A percentile compares a stretch with the other conserved stretches of the same genome.
These are phyloP conservation scores for Thalassiosira hispida DNA, from an alignment of 352 stramenopile species.

Conservation along the genomic window DNA sequence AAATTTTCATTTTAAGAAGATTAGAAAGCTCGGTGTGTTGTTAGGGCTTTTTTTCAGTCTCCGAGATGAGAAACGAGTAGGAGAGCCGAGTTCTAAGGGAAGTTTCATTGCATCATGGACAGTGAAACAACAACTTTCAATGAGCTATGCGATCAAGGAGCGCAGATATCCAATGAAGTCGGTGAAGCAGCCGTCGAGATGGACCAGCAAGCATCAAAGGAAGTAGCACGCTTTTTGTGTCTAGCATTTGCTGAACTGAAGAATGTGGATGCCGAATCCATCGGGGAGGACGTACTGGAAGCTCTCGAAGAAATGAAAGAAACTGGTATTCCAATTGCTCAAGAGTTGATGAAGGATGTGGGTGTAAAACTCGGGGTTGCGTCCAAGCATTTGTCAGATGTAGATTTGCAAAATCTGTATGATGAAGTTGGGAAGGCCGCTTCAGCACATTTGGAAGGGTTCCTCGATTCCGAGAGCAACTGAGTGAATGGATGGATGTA, in stretches of 20 bases:
- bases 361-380: not conserved
- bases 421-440: not conserved
- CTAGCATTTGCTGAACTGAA: not conserved
- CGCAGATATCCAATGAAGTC: not conserved
- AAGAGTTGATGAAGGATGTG: not conserved
- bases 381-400: not conserved
- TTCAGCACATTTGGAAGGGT: not conserved
- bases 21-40: too few relatives aligned
- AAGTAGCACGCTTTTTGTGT: not conserved
- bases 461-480: not conserved
- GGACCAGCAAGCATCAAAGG: not conserved
- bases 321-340: not conserved
- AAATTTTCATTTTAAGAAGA: too few relatives aligned
- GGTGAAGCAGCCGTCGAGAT: not conserved
- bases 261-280: not conserved
- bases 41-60: too few relatives aligned
- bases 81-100: too few relatives aligned
- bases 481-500: not conserved
- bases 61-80: too few relatives aligned
- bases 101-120: not conserved
- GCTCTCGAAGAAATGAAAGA: not conserved
- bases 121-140: not conserved
- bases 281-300: not conserved
- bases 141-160: not conserved
- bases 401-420: not conserved